Evolutionary conservation across 1,284 basidiomycete species (phyloP).

Genomic region (Tetrapyrgos nigripes): DNA sequence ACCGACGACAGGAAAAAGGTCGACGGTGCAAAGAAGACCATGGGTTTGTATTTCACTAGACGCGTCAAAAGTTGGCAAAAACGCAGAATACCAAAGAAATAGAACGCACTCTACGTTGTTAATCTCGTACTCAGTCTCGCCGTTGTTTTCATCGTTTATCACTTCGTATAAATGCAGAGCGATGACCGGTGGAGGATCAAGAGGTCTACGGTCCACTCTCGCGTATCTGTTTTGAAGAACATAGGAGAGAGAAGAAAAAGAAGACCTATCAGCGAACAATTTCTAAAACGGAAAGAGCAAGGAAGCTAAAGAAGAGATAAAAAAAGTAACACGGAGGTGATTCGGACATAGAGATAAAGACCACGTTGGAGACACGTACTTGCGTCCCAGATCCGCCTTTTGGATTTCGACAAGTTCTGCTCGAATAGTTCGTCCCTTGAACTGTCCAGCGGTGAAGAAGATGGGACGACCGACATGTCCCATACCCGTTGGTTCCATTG

Average conservation of each 20-base stretch:
- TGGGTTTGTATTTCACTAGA: slow-evolving; percentile 51
- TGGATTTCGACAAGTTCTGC: slow-evolving; percentile 61
- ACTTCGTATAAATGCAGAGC: slow-evolving; percentile 38
- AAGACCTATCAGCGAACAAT: not conserved
- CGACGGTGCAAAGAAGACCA: slow-evolving; percentile 68
- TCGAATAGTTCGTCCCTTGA: slow-evolving; percentile 61
- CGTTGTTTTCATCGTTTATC: slow-evolving; percentile 28
- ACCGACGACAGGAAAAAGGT: slow-evolving; percentile 60
- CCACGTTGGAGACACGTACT: slow-evolving; percentile 12
- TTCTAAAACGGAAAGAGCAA: not conserved
- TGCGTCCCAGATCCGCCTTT: slow-evolving; percentile 20
- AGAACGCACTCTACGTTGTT: slow-evolving; percentile 43
- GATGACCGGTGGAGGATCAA: slow-evolving; percentile 48
- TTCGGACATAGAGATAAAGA: not conserved
- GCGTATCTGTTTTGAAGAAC: slow-evolving; percentile 37
- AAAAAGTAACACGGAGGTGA: not conserved
- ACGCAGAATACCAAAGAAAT: not conserved
- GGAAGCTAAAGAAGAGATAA: not conserved
- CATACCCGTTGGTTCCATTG: slow-evolving; percentile 7
- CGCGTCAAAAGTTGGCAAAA: slow-evolving; percentile 3
- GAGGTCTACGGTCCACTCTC: slow-evolving; percentile 42
- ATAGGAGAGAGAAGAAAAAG: not conserved
- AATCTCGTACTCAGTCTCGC: slow-evolving; percentile 40
- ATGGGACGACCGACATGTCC: slow-evolving; percentile 50
- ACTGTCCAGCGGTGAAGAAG: slow-evolving; percentile 62